Base-by-base conservation (phyloP, 1,284 basidiomycete species). In the Leccinum griseonigrum region DNA sequence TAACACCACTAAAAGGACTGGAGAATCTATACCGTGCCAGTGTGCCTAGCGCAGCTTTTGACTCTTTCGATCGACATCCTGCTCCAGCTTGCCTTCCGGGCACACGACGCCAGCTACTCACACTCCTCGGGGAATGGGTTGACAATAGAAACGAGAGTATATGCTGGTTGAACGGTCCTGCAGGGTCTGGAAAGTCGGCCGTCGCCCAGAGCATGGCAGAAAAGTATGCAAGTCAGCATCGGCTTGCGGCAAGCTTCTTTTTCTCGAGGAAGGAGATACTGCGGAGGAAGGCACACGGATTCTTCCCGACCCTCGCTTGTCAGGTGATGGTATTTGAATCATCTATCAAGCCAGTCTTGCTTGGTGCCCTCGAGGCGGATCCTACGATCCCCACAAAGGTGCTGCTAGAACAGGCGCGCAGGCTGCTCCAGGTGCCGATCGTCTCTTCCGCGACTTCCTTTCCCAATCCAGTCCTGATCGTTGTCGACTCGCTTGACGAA, bases 201-300 rank as follows among this genome's bases (percentile, higher is more conserved):
- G 46, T 69, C 31, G 67, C 69, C 2, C 69, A 69, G 32, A 69
- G 43, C 50, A 50, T 69, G 3, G 63, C 68, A 40, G 69, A 69
- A 50, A 60, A 59, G 43, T 69, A 67, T 43, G 67, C 69, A 6
- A 32, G 29, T 43, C 62, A 59, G 6, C 53, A 29, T 5, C 62
- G 63, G 32, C 65, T 69, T 7, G 67, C 65, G 11, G 68, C 68
- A n/a, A 69, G 67, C n/a, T 69, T 69, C 55, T 69, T 68, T 57
- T 70, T 70, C 38, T 69, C 67, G 32, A 56, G 67, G n/a, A 64
- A 65, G 34, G 65, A 69, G 29, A 64, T 65, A 52, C 26, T 54
- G 14, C 68, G 67, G 11, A 60, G 67, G 52, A 69, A 54, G 26
- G 56, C 67, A 18, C 62, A 63, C 2, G 51, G 58, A 9, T 63